These are phyloP conservation scores for Knoxia roxburghii DNA, from an alignment of 257 asterid species.

Conservation along the genomic window DNA sequence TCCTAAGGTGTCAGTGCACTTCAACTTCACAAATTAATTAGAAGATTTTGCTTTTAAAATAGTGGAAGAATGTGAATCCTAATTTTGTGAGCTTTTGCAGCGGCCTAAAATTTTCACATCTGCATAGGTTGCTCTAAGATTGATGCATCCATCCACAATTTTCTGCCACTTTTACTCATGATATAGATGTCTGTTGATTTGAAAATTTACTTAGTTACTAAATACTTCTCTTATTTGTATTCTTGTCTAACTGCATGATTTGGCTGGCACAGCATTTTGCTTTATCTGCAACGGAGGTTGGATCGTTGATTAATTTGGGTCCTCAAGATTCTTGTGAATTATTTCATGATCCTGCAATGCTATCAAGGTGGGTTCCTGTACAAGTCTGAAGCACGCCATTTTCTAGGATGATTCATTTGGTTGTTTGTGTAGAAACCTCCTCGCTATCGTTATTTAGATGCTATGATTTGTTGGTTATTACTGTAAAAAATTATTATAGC, in stretches of 20 bases:
- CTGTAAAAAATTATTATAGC: not conserved
- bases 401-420: not conserved
- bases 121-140: not conserved
- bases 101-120: not conserved
- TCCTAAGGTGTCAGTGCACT: not conserved
- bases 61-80: too few relatives aligned
- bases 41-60: not conserved
- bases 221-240: not conserved
- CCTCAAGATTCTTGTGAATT: constrained; percentile 73
- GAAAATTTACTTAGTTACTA: not conserved
- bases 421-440: not conserved
- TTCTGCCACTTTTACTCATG: too few relatives aligned
- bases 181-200: not conserved
- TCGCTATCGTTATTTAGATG: not conserved
- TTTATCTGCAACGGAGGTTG: constrained; percentile 85
- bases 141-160: too few relatives aligned
- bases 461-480: not conserved
- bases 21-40: not conserved
- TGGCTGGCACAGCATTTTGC: constrained; percentile 53
- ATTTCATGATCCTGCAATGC: constrained; percentile 92
- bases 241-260: constrained; percentile 16
- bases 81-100: not conserved
- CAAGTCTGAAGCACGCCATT: not conserved
- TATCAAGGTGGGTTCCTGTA: constrained; percentile 51
- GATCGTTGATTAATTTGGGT: constrained; percentile 77